Base-by-base conservation (phyloP, 768 basidiomycete species). In the Boletus subparvulus region DNA sequence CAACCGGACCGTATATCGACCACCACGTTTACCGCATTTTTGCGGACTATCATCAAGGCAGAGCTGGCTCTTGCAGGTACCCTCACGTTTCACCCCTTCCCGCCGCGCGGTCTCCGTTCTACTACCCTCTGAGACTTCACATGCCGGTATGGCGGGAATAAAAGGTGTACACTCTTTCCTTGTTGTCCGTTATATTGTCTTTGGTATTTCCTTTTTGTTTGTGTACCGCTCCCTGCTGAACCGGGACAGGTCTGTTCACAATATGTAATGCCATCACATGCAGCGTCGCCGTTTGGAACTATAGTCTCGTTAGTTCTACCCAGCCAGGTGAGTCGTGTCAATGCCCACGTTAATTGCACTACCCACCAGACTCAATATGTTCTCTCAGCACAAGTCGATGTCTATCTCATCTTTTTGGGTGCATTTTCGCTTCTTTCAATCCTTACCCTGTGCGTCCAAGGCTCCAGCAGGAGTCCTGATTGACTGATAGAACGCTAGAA, bases 241-340 rank as follows among this genome's bases (percentile, higher is more conserved):
- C 36, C 21, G 46, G 3, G 17, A 35, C 42, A 90, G 88, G 74
- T 65, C 58, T 83, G 45, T 85, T 87, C 69, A 77, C 84, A 61
- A 67, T 83, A 59, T 89, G 81, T 70, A 87, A 81, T 74, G 84
- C 86, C 46, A 75, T 87, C 62, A 77, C 83, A 54, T 81, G 83
- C 58, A 84, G 82, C 62, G 77, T 83, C 32, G 83, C 87, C 53
- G 83, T 85, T 19, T 89, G 87, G 88, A 87, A 89, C 70, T 66
- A 81, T 43, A 81, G 81, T 61, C 72, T 87, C 60, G 71, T 78
- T 44, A 69, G 74, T 53, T 55, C 69, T 40, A 54, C 68, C 36
- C 66, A 68, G 61, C 69, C 74, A 48, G 61, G 85, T 85, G 62
- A 48, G 81, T 74, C 50, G 33, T 21, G 21, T 21, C 21, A 21